phyloP scores from a whole-genome alignment of 2,329 filamentous ascomycete genomes.

The Monilinia laxa region DNA sequence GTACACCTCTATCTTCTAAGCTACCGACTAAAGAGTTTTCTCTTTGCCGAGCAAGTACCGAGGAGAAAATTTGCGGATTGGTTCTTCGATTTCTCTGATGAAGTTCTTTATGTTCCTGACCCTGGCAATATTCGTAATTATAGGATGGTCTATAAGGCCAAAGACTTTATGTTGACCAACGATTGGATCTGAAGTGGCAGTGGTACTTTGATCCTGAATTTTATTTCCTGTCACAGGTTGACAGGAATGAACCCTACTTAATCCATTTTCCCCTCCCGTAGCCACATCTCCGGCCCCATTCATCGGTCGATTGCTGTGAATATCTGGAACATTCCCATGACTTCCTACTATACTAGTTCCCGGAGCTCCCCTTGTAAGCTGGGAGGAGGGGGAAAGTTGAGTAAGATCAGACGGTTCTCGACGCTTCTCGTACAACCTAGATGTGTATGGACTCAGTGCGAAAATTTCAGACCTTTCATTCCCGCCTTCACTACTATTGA shows the following conservation, averaged over 20 bases:
- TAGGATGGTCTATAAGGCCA: not conserved
- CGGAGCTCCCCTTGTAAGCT: not conserved
- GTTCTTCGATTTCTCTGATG: not conserved
- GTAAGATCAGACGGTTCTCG: not conserved
- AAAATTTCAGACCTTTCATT: not conserved
- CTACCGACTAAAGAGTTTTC: not conserved
- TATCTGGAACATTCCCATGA: not conserved
- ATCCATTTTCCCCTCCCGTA: too few species aligned
- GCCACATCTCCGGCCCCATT: not conserved
- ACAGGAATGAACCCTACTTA: too few species aligned
- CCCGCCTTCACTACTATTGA: not conserved
- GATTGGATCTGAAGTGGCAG: not conserved
- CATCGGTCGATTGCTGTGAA: not conserved
- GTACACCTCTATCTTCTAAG: not conserved
- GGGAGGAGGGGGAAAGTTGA: not conserved
- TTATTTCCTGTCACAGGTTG: not conserved
- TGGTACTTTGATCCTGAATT: not conserved
- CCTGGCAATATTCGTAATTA: not conserved
- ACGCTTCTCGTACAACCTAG: conserved; percentile 10
- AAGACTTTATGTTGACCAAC: too few species aligned
- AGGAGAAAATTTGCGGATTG: not conserved
- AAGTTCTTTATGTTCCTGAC: not conserved
- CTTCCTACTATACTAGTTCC: too few species aligned
- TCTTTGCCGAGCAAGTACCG: not conserved
- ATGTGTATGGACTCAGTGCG: not conserved